Evolutionary conservation across 179 eudicot species (phyloP).

Genomic region (Drosera spatulata): DNA sequence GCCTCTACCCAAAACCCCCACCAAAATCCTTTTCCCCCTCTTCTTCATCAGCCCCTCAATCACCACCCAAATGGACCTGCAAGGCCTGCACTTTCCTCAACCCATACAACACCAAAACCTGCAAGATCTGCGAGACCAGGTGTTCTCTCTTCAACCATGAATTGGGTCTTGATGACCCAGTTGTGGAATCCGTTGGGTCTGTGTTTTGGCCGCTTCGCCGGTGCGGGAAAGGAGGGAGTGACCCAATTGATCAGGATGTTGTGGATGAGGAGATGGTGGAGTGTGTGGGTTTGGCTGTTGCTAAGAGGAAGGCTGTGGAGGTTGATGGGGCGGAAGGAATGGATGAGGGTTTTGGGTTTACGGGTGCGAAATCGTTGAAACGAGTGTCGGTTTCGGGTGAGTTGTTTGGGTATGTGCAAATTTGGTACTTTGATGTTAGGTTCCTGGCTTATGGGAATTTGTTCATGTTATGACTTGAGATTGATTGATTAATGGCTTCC

Average conservation of each 20-base stretch:
- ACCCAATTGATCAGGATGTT: constrained; percentile 1
- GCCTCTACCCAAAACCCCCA: constrained; percentile 23
- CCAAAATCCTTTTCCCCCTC: not conserved
- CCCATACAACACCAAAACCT: constrained; percentile 28
- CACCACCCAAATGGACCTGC: constrained; percentile 63
- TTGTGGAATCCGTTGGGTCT: constrained; percentile 41
- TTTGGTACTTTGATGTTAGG: no score
- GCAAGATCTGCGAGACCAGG: constrained; percentile 66
- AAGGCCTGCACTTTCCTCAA: constrained; percentile 78
- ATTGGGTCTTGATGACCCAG: constrained; percentile 13
- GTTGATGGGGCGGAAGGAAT: constrained; percentile 13
- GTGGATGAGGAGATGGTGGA: constrained; percentile 15
- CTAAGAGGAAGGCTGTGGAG: constrained; percentile 21
- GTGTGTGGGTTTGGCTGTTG: not conserved
- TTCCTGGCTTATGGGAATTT: no score
- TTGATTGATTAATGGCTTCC: no score
- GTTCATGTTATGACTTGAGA: no score
- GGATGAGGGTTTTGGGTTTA: constrained; percentile 18
- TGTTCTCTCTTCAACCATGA: constrained; percentile 17
- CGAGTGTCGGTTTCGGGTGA: constrained; percentile 5
- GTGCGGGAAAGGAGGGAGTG: constrained; percentile 22
- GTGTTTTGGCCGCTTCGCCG: constrained; percentile 52
- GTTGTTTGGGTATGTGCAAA: no score
- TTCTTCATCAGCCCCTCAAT: constrained; percentile 19
- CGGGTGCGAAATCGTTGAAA: constrained; percentile 25